Base-by-base conservation (phyloP, 1,284 basidiomycete genomes). In the Papiliotrema flavescens region DNA sequence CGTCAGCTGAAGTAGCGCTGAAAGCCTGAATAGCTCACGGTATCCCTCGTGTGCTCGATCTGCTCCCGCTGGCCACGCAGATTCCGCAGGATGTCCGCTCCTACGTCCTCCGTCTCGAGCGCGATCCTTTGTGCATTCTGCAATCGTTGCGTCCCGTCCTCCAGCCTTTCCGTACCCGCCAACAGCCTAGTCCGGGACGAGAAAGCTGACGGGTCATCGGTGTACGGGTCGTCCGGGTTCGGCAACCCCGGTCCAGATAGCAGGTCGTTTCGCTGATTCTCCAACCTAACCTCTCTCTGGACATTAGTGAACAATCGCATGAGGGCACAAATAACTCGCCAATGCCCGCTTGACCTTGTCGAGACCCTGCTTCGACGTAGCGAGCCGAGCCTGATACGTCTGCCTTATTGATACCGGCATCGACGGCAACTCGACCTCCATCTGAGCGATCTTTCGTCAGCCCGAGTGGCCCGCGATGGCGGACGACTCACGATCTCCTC, bases 381-480 rank as follows among this genome's bases (percentile, higher is more conserved):
- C 80, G 47, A 94, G 83, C 58, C 90, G 85, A 23, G 81, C 71
- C 54, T 87, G 84, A 74, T 92, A 91, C 55, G 84, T 83, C 0
- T 84, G 76, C 47, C 86, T 84, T 63, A 93, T 81, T 32, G 88
- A 88, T 67, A 89, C 86, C 0, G 94, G 93, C 73, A 98, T 94
- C 13, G 89, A 88, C 69, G 94, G 92, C n/a, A 96, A 87, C 79
- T 99, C 96, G 59, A 98, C 89, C 77, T 98, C 94, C 95, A 99
- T 98, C 83, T 99, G 96, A 35, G 90, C 91, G 62, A 96, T 83
- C 92, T 95, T 64, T 46, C 15, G 42, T 17, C 20, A 36, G 53
- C 54, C 20, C n/a, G 35, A 14, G 24, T 51, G 2, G 19, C 22
- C 36, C 34, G 48, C 11, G 9, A 19, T 23, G 15, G n/a, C 14